A percentile compares a stretch with the other conserved stretches of the same genome.
These are phyloP conservation scores for Peniophora sp. DNA, from an alignment of 1,284 basidiomycete species.

Conservation along the genomic window DNA sequence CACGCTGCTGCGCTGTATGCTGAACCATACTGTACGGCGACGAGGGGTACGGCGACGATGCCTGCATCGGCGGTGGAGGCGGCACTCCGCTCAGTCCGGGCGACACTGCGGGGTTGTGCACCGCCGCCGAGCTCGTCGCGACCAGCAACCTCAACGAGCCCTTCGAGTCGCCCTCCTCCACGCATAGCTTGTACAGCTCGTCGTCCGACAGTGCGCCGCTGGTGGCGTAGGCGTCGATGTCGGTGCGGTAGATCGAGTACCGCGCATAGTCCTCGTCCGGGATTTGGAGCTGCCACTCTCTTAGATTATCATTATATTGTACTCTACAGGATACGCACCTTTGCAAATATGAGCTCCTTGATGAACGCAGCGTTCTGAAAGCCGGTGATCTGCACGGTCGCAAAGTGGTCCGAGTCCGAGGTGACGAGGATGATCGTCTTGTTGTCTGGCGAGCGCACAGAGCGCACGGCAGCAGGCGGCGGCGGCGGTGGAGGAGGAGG, in stretches of 20 bases:
- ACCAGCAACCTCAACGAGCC: conserved; percentile 80
- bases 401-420: conserved; percentile 74
- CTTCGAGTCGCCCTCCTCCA: conserved; percentile 61
- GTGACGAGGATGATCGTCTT: conserved; percentile 70
- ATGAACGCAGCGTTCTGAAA: conserved; percentile 63
- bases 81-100: no score
- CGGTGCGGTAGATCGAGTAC: conserved; percentile 80
- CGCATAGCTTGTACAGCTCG: conserved; percentile 64
- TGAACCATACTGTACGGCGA: no score
- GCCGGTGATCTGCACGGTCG: conserved; percentile 71
- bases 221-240: conserved; percentile 70
- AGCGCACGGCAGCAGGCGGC: conserved; percentile 29
- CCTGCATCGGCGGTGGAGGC: no score
- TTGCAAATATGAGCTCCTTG: conserved; percentile 78
- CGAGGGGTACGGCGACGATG: no score
- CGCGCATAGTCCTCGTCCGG: conserved; percentile 73
- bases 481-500: conserved; percentile 1
- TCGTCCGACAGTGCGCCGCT: conserved; percentile 66
- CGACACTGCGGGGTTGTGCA: conserved; percentile 36
- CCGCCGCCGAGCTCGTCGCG: conserved; percentile 50
- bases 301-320: conserved; percentile 4
- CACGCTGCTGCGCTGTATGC: no score
- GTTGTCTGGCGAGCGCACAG: conserved; percentile 22
- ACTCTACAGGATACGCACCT: conserved; percentile 41
- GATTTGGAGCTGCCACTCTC: conserved; percentile 58